These are phyloP conservation scores for Mitragyna speciosa DNA, from an alignment of 257 asterid genomes.

Conservation along the genomic window DNA sequence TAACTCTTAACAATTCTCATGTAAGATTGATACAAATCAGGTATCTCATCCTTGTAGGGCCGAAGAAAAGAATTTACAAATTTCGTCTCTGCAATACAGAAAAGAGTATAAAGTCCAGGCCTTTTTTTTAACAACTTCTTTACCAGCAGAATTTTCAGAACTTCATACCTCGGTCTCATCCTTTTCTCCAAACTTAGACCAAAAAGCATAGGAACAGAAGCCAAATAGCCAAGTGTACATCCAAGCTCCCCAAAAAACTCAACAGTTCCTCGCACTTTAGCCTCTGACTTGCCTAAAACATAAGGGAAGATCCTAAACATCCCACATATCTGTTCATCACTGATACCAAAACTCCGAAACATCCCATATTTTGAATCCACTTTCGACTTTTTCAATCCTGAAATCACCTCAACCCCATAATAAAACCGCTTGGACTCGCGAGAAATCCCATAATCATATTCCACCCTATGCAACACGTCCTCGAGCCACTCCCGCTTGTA, in stretches of 20 bases:
- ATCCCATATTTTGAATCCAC: neutral
- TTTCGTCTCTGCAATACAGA: neutral
- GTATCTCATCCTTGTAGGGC: constrained; percentile 25
- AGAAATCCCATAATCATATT: constrained; percentile 13
- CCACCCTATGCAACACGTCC: constrained; percentile 8
- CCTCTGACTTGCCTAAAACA: neutral
- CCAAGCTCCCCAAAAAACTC: constrained; percentile 13
- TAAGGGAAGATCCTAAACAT: neutral
- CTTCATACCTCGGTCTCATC: constrained; percentile 22
- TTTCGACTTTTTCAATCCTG: neutral
- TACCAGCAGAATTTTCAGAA: constrained; percentile 19
- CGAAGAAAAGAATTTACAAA: constrained; percentile 18
- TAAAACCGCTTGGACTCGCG: constrained; percentile 13
- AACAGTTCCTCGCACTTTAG: neutral
- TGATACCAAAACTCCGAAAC: constrained; percentile 13
- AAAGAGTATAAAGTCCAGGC: neutral
- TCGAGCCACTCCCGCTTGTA: neutral
- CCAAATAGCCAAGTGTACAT: constrained; percentile 1
- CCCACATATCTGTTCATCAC: neutral
- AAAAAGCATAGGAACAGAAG: neutral
- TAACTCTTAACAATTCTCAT: neutral
- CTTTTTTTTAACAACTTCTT: constrained; percentile 13
- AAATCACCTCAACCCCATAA: neutral
- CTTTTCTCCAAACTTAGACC: constrained; percentile 26
- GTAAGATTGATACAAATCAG: constrained; percentile 19